Evolutionary conservation across 116 monocot species (phyloP), one percentile per base, ranked within the genome.

Genomic region (Cymodocea nodosa): DNA sequence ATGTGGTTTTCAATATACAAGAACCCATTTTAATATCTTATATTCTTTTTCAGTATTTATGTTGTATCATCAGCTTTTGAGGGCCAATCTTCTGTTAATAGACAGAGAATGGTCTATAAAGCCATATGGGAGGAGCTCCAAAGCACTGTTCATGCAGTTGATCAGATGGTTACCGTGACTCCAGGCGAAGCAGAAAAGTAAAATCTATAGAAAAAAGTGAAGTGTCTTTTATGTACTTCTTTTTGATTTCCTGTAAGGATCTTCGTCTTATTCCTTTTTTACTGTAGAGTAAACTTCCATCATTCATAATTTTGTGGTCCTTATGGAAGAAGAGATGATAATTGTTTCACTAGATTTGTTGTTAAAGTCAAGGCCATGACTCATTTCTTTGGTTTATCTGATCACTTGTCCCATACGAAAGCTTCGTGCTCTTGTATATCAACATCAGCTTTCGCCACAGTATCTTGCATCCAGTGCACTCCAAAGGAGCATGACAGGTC

Each of bases 91-190:
- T 67, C 82, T 10, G 91, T 97, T 18, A 97, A 91, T 59, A 83
- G 97, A 72, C 97, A 98, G 82, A 82, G 97, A 71, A 98, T 98
- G 97, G 92, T 98, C 15, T 98, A 98, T 61, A 91, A 92, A 76
- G 92, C 88, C 16, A 98, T 91, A 48, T 84, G 86, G 92, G 97
- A 98, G 68, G 97, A 91, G 77, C 88, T 98, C 59, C 85, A 97
- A 64, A 85, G 77, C 71, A 88, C 88, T 2, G 97, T 97, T 22
- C 97, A 95, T 60, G 90, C 95, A 18, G 95, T 95, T 65, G 95
- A 95, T 53, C 81, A 90, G 48, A 95, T 90, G 95, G 37, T 50
- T 51, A 62, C 62, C 39, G 37, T 1, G 60, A 97, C 97, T 60
- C 91, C 97, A 22, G 68, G 70, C 23, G 97, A 97, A 77, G 88